These are phyloP conservation scores for Emergomyces orientalis DNA, from an alignment of 2,329 filamentous ascomycete genomes.

Conservation along the genomic window DNA sequence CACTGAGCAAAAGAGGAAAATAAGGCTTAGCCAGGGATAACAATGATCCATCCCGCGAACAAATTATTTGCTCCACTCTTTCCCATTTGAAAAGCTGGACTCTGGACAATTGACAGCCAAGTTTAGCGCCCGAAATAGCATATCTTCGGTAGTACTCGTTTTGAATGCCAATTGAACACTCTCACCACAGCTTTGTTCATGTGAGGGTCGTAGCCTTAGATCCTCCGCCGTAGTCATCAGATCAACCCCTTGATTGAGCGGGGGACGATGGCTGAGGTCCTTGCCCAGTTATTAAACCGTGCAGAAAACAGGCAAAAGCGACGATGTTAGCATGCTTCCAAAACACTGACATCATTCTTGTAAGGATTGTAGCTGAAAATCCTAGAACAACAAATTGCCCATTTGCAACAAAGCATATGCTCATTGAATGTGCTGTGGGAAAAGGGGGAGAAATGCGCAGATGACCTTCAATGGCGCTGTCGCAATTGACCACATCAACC, in stretches of 20 bases:
- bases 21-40: not conserved
- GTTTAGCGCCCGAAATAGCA: not conserved
- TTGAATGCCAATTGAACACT: not conserved
- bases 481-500: not conserved
- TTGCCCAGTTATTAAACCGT: not conserved
- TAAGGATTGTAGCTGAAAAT: not conserved
- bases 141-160: not conserved
- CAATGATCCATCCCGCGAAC: not conserved
- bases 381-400: not conserved
- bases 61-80: not conserved
- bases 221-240: not conserved
- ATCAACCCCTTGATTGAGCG: not conserved
- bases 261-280: not conserved
- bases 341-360: not conserved
- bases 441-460: not conserved
- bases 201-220: not conserved
- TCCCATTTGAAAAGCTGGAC: not conserved
- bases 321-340: not conserved
- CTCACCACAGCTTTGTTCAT: not conserved
- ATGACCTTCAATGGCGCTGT: not conserved
- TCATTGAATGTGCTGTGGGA: not conserved
- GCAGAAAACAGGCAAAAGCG: not conserved
- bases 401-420: not conserved
- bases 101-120: too few species aligned
- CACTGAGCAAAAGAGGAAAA: not conserved